A percentile compares a stretch with the other conserved stretches of the same genome.
Conservation (phyloP, 2,329 filamentous ascomycete species). For the Teratosphaeria nubilosa region DNA sequence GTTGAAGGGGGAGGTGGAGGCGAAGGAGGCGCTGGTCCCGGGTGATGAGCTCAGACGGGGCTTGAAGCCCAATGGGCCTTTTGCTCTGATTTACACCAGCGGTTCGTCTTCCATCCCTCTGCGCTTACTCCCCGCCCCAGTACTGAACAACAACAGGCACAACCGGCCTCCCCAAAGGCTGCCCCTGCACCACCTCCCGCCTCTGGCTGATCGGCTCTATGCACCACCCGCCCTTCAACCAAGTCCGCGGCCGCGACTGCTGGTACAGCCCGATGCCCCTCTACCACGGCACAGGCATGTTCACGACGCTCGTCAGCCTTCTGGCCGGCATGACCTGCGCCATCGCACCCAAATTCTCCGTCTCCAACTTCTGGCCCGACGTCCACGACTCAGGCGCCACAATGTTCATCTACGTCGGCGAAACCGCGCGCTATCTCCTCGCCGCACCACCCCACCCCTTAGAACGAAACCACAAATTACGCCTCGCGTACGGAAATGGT, state of each 20-base stretch:
- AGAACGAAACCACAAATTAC: slow-evolving; percentile 49
- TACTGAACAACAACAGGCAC: background rate
- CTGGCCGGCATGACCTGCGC: slow-evolving; percentile 47
- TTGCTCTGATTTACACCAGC: slow-evolving; percentile 64
- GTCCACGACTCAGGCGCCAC: slow-evolving; percentile 57
- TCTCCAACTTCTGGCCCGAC: slow-evolving; percentile 60
- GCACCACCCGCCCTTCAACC: slow-evolving; percentile 24
- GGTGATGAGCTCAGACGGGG: slow-evolving; percentile 17
- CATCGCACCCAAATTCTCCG: slow-evolving; percentile 57
- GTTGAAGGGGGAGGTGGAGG: slow-evolving; percentile 35
- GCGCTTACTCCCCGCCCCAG: background rate
- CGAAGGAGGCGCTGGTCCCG: slow-evolving; percentile 11
- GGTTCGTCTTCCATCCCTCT: slow-evolving; percentile 38
- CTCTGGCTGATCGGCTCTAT: slow-evolving; percentile 2
- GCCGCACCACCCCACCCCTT: slow-evolving; percentile 53
- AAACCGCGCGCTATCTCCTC: slow-evolving; percentile 64
- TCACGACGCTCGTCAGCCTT: slow-evolving; percentile 53
- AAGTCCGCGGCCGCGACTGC: slow-evolving; percentile 37
- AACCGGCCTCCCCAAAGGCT: slow-evolving; percentile 65
- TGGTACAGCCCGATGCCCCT: slow-evolving; percentile 70
- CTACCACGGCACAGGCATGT: slow-evolving; percentile 63
- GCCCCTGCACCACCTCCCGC: slow-evolving; percentile 47
- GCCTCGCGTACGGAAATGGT: slow-evolving; percentile 54
- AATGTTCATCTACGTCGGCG: slow-evolving; percentile 67
- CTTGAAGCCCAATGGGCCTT: slow-evolving; percentile 42